Percentiles rank a stretch among this genome's conserved stretches.
Conservation (phyloP, 257 asterid species). For the Nicotiana undulata region DNA sequence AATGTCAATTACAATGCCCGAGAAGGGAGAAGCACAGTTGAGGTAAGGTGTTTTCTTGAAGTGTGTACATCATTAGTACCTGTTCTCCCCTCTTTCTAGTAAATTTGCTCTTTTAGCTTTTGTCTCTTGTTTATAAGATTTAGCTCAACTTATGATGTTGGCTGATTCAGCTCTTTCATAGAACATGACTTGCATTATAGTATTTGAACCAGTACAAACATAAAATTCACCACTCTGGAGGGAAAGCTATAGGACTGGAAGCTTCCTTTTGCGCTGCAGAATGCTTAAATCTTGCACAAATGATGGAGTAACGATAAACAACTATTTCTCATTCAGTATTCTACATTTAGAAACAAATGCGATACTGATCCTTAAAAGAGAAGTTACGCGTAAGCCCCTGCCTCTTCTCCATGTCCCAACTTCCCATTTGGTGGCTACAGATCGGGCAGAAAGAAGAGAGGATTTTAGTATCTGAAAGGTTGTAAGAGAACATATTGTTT, state of each 20-base stretch:
- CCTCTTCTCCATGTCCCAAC: background rate
- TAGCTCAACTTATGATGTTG: background rate
- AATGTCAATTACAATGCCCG: slow-evolving; percentile 67
- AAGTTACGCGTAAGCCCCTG: background rate
- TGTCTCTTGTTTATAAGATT: background rate
- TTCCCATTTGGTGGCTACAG: background rate
- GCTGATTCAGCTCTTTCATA: background rate
- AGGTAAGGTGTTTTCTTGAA: slow-evolving; percentile 33
- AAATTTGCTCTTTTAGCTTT: background rate
- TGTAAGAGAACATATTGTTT: background rate
- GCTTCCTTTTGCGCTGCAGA: background rate
- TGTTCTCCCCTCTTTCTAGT: background rate
- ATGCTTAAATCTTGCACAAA: background rate
- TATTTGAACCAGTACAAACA: background rate
- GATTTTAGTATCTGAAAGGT: background rate
- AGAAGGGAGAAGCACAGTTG: slow-evolving; percentile 75
- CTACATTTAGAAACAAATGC: background rate
- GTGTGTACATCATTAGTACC: background rate
- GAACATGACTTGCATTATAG: background rate
- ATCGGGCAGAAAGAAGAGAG: background rate
- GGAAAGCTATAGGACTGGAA: background rate
- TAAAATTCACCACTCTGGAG: background rate
- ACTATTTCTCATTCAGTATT: background rate
- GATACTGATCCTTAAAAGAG: background rate
- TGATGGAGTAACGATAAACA: background rate